phyloP scores from a whole-genome alignment of 2,329 filamentous ascomycete species.

The Mycosphaerelloides madeirae region DNA sequence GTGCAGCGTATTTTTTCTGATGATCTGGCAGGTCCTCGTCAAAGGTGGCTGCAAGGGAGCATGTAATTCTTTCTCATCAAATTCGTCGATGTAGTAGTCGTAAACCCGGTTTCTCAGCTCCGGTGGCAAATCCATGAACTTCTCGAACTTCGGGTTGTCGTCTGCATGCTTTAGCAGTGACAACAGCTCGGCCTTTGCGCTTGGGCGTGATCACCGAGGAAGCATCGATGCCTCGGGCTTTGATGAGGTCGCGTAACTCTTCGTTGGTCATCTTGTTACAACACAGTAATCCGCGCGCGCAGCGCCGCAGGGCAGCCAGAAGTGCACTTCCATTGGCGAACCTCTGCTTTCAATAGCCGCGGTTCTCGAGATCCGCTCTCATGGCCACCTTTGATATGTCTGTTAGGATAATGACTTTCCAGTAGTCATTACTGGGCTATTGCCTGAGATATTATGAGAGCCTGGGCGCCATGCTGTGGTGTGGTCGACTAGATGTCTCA shows the following conservation, averaged over 20 bases:
- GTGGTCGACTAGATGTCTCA: no score
- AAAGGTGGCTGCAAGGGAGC: slow-evolving; percentile 14
- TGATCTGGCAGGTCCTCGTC: background rate
- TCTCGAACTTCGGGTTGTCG: background rate
- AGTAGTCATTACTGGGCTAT: no score
- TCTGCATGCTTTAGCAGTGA: background rate
- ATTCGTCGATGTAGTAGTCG: background rate
- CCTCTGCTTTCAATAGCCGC: no score
- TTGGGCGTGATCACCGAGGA: background rate
- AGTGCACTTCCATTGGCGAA: background rate
- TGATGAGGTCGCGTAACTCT: slow-evolving; percentile 2
- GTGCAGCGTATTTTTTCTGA: slow-evolving; percentile 11
- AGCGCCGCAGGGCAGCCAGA: background rate
- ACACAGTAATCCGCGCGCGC: background rate
- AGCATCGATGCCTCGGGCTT: background rate
- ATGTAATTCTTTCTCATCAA: background rate
- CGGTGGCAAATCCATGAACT: background rate
- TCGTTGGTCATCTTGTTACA: background rate
- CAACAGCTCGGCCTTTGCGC: background rate
- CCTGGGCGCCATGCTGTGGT: no score
- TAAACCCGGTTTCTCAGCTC: background rate
- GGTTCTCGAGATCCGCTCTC: no score
- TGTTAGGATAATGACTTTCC: no score
- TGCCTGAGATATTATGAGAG: no score
- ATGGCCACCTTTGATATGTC: no score